Base-by-base conservation (phyloP, 306 rosid genomes). In the Neltuma alba region DNA sequence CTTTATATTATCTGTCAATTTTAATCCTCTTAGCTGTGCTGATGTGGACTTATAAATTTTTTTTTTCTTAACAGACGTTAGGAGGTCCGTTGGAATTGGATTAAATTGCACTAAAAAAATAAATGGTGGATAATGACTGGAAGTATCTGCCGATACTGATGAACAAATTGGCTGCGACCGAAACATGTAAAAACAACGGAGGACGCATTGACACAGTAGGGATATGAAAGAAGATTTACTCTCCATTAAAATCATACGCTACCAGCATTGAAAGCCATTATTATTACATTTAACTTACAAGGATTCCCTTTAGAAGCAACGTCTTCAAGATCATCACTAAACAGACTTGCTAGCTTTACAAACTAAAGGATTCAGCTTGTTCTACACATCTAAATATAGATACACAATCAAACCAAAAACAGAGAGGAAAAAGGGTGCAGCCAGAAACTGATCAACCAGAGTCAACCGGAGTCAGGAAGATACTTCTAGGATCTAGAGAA, bases 401-500 rank as follows among this genome's bases (percentile, higher is more conserved):
- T 40, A 67, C 63, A 23, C 50, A 75, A 85, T 74, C 37, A 34
- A 77, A 55, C 64, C 64, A 58, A 20, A n/a, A n/a, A 65, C 4
- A 66, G 0, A 4, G 7, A 21, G 25, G 11, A 7, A 33, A 31
- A 34, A 16, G 37, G 40, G 77, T 36, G 44, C 64, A 78, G 69
- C 44, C 67, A 82, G 76, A 70, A 64, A 55, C 47, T 54, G 45
- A 77, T 63, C 73, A 78, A 71, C 8, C 45, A 41, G 75, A 58
- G 60, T 74, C 13, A 77, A 27, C 8, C 21, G 3, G 61, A 75
- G 81, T 79, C 34, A 75, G 72, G 71, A 68, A 13, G 60, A 54
- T 27, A 76, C 79, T 79, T 62, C 85, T 76, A 87, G 20, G 76
- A 77, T 66, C 86, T 79, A 87, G 20, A 76, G 75, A 25, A 85